Base-by-base conservation (phyloP, 2,329 filamentous ascomycete genomes). In the Parafenestella ontariensis region DNA sequence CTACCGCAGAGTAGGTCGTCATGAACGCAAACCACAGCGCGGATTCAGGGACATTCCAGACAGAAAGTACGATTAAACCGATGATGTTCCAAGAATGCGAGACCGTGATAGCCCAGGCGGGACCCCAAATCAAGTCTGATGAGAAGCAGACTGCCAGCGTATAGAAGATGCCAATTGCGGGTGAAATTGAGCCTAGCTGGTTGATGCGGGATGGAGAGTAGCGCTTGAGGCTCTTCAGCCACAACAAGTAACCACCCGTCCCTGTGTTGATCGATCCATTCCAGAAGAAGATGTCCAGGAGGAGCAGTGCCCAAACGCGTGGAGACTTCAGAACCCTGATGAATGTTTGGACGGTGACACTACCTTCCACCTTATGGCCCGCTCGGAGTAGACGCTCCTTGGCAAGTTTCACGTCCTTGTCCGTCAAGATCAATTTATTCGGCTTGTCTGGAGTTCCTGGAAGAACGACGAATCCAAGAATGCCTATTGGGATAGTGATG, bases 101-200 rank as follows among this genome's bases (percentile, higher is more conserved):
- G 1, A 82, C 59, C 0, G 83, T 84, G 41, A 87, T 86, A 0
- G 81, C 84, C 75, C 82, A 84, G 0, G 81, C 80, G 0, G 80
- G 83, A 0, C 82, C 83, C 3, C 82, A 68, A 2, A 83, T 60
- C 1, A 85, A 74, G 66, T 85, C 85, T 0, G 83, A 84, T 0
- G 78, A 75, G 57, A 87, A 87, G 64, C 80, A 82, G 23, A 84
- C 76, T 36, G 82, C 75, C 0, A 86, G 71, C 0, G 79, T 81
- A 59, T 84, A 87, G 49, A 86, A 81, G 2, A 86, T 86, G 0
- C 84, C 84, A 0, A 87, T 62, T 0, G 77, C 84, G 0, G 84
- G 83, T 0, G 82, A 77, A 7, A 82, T 82, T 1, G 82, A 77
- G 1, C 81, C 81, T 0, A 85, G 71, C 45, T 84, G 76, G 61